Percentiles rank a stretch among this genome's conserved stretches.
These are phyloP conservation scores for Forsythia viridissima DNA, from an alignment of 257 asterid genomes.

Conservation along the genomic window DNA sequence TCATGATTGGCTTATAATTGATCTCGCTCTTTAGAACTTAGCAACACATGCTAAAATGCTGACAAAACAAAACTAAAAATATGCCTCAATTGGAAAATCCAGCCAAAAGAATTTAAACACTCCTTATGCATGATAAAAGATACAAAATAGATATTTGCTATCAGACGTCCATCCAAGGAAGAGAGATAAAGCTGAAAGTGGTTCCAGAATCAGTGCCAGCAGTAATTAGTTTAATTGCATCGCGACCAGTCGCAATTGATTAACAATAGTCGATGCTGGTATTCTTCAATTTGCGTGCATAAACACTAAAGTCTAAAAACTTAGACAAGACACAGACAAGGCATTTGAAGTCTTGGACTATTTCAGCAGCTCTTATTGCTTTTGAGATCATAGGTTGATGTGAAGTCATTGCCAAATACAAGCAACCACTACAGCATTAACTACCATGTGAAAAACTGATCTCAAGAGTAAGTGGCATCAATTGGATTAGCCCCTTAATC, in stretches of 20 bases:
- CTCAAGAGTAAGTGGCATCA: background rate
- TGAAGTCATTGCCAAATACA: background rate
- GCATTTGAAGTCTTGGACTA: background rate
- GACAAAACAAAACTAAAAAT: slow-evolving; percentile 1
- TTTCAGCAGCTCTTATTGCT: background rate
- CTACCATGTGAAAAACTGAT: background rate
- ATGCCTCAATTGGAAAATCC: background rate
- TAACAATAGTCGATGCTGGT: background rate
- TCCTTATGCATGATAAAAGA: background rate
- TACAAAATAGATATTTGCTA: background rate
- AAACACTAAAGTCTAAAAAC: background rate
- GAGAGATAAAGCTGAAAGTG: background rate
- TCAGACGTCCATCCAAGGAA: background rate
- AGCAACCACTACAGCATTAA: background rate
- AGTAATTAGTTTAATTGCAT: background rate
- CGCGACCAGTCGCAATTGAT: background rate
- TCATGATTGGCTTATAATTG: background rate
- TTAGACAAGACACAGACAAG: background rate
- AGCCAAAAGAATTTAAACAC: background rate
- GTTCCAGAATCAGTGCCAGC: background rate
- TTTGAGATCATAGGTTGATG: background rate
- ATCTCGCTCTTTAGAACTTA: slow-evolving; percentile 12
- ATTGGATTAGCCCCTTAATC: background rate
- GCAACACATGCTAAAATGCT: background rate
- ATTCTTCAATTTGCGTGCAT: background rate